phyloP scores from a whole-genome alignment of 371 early-diverging fungal genomes.

The Rhizomucor pusillus region DNA sequence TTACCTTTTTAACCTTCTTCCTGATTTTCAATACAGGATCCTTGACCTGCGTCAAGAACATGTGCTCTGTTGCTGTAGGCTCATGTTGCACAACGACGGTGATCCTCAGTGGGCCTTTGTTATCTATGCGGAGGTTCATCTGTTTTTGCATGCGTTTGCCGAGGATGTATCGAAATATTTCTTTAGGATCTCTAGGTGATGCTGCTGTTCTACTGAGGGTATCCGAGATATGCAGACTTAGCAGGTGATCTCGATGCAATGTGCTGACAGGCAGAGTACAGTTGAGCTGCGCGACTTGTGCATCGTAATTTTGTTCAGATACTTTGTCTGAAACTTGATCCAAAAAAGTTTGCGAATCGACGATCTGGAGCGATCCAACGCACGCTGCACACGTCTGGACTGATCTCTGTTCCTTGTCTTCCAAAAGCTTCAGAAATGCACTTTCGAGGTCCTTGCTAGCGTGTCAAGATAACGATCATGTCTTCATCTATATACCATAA shows the following conservation, averaged over 20 bases:
- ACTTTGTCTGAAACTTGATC: slow-evolving; percentile 17
- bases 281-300: slow-evolving; percentile 37
- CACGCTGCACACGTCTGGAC: slow-evolving; percentile 40
- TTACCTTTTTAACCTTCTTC: slow-evolving; percentile 53
- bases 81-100: slow-evolving; percentile 58
- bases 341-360: slow-evolving; percentile 27
- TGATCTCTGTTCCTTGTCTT: neutral
- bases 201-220: slow-evolving; percentile 9
- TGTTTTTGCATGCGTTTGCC: slow-evolving; percentile 27
- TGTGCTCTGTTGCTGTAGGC: slow-evolving; percentile 58
- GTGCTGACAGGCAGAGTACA: slow-evolving; percentile 53
- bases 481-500: neutral
- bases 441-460: slow-evolving; percentile 16
- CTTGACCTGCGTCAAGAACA: slow-evolving; percentile 61
- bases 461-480: neutral
- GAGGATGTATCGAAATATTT: slow-evolving; percentile 46
- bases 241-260: slow-evolving; percentile 50
- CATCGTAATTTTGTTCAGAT: slow-evolving; percentile 30
- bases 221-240: slow-evolving; percentile 31
- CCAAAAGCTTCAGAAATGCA: slow-evolving; percentile 8
- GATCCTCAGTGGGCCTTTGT: slow-evolving; percentile 46
- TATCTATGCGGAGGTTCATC: slow-evolving; percentile 25
- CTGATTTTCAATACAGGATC: slow-evolving; percentile 60
- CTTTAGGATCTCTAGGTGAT: slow-evolving; percentile 38
- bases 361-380: slow-evolving; percentile 45